phyloP scores from a whole-genome alignment of 2,329 filamentous ascomycete genomes.

The Scopulariopsis brevicaulis region DNA sequence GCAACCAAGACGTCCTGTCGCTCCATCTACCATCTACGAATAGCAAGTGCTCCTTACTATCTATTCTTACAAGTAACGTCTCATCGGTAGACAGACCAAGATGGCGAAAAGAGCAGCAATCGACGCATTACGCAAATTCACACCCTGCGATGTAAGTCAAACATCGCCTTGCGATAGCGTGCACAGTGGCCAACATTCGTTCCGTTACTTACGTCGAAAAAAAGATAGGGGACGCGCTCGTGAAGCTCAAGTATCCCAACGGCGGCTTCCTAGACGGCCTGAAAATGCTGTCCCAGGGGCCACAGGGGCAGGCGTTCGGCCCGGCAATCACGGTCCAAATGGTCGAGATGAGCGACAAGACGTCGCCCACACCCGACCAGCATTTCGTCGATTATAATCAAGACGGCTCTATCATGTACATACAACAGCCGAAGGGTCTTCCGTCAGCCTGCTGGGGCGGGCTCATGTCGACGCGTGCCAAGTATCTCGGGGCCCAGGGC shows the following conservation, averaged over 20 bases:
- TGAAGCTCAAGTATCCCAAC: slow-evolving; percentile 16
- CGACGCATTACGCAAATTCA: too few species aligned
- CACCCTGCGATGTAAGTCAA: too few species aligned
- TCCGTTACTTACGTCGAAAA: background rate
- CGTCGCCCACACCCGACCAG: slow-evolving; percentile 13
- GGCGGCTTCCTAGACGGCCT: slow-evolving; percentile 15
- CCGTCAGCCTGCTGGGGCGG: slow-evolving; percentile 16
- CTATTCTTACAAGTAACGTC: too few species aligned
- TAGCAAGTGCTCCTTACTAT: too few species aligned
- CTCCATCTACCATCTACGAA: too few species aligned
- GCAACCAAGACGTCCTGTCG: too few species aligned
- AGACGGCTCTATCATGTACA: slow-evolving; percentile 13
- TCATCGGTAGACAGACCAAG: too few species aligned
- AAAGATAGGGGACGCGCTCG: slow-evolving; percentile 14
- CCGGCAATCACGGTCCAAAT: slow-evolving; percentile 18
- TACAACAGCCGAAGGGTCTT: slow-evolving; percentile 15
- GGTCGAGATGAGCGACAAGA: slow-evolving; percentile 13
- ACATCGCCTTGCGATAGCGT: too few species aligned
- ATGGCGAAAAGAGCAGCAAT: too few species aligned
- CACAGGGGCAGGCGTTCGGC: slow-evolving; percentile 10
- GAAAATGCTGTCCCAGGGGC: slow-evolving; percentile 12
- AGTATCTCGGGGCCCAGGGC: slow-evolving; percentile 13
- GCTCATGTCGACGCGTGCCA: slow-evolving; percentile 17
- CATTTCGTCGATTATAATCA: slow-evolving; percentile 18
- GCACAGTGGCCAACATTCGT: too few species aligned